Base-by-base conservation (phyloP, 257 asterid genomes). In the Vinca minor region DNA sequence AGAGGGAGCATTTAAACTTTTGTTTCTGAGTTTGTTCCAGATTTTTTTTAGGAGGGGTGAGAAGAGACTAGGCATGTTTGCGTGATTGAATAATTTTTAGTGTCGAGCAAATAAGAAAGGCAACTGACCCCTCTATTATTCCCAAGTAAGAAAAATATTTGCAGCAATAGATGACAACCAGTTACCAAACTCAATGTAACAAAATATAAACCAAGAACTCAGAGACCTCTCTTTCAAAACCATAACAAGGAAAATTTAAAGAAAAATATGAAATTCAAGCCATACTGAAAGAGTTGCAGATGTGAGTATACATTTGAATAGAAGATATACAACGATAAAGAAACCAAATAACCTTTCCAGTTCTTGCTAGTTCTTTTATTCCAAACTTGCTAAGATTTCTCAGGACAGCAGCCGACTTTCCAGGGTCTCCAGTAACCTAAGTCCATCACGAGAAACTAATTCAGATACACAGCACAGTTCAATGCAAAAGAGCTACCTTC, bases 381-480 rank as follows among this genome's bases (percentile, higher is more conserved):
- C 96, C 96, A 78, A 84, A 88, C 87, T 84, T 86, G 66, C 71
- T 76, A 70, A 88, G 72, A 83, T 88, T 86, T 73, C 92, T 84
- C 74, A 84, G 66, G 44, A 88, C 82, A 12, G 96, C 93, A 71
- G 73, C 92, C 88, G 73, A 84, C 79, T 88, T 88, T 62, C 96
- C 96, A 48, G 96, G 96, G 76, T 88, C 96, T 81, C 96, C 96
- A 78, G 96, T 88, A 70, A 88, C 91, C 96, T 88, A 74, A 60
- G 67, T 56, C 74, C 72, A 57, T 46, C 71, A 62, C 59, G 68
- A 67, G 65, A 66, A 60, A 15, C 14, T 6, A 8, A 17, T 8
- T 56, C 23, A 56, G 14, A 31, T 5, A 31, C 3, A 26, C 21
- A 53, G n/a, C 28, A 28, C 5, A 28, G 14, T 14, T 28, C 29